Base-by-base conservation (phyloP, 1,284 basidiomycete species). In the Malassezia furfur region DNA sequence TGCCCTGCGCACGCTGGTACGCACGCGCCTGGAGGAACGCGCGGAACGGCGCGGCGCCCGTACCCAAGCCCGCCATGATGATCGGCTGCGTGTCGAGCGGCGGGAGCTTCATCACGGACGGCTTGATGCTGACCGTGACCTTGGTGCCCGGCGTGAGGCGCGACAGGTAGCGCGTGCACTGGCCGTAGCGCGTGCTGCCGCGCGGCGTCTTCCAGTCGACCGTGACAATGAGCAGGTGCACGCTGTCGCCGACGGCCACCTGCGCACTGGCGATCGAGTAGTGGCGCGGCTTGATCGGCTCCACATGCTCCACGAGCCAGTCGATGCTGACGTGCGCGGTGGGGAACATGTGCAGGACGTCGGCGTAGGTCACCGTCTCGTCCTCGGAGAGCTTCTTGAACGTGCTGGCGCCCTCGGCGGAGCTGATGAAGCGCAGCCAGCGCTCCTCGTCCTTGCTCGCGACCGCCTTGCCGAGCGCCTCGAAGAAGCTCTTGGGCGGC, bases 71-170 rank as follows among this genome's bases (percentile, higher is more conserved):
- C 47, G 93, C 91, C 88, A 98, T 91, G 78, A 98, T 94, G 77
- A 98, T 82, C 45, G 93, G 93, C 76, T 94, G 90, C 57, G 80
- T 81, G 72, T 85, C 80, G 73, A 84, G 80, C 4, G 86, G 85
- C 54, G 94, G 93, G 52, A 89, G 87, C 82, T 96, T 98, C 93
- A 98, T 98, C 46, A 98, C 93, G 70, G 89, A 93, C 21, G 94
- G 94, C 78, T 96, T 96, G 78, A 98, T 86, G 17, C 91, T 96
- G 15, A 96, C 93, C 1, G 91, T 96, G 32, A 98, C 90, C 77
- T 91, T 85, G 76, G 88, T 86, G 32, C 94, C 94, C 25, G 85
- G 76, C 70, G 82, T 82, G 52, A 98, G 82, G 38, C 81, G 83
- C 25, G 86, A 84, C 38, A 98, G 84, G 78, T 98, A 98, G 63